Percentiles rank a stretch among this genome's conserved stretches.
Evolutionary conservation across 192 early-diverging fungal species (phyloP).

Genomic region (Backusella circina): DNA sequence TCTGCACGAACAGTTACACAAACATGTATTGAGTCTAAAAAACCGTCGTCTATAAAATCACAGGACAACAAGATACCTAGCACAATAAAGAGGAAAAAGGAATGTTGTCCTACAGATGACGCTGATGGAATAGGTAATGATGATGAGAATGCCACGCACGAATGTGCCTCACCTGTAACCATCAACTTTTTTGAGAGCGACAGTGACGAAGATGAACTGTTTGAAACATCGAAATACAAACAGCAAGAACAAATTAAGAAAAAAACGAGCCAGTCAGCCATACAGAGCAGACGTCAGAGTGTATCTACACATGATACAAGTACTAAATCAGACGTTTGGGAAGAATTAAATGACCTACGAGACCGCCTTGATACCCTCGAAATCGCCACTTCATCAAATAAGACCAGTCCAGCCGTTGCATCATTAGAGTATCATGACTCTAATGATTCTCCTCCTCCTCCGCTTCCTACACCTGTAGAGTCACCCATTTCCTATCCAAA

Average conservation of each 20-base stretch:
- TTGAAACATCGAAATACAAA: neutral
- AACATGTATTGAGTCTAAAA: neutral
- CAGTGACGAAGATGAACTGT: neutral
- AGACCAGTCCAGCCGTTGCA: neutral
- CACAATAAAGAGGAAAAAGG: neutral
- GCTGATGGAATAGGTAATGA: neutral
- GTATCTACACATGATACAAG: neutral
- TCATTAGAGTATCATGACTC: neutral
- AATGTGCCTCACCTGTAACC: neutral
- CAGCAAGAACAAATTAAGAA: slow-evolving; percentile 1
- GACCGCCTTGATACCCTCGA: neutral
- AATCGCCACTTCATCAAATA: neutral
- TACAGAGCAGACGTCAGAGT: slow-evolving; percentile 1
- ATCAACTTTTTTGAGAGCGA: neutral
- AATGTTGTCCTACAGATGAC: neutral
- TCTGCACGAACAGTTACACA: slow-evolving; percentile 2
- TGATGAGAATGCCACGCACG: neutral
- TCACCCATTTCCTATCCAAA: neutral
- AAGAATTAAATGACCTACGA: neutral
- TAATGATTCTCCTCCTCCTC: neutral
- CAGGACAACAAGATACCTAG: neutral
- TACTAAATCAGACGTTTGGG: neutral
- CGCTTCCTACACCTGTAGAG: neutral
- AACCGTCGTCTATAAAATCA: neutral
- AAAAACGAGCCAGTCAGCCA: neutral